Evolutionary conservation across 2,329 filamentous ascomycete species (phyloP), one percentile per base, ranked within the genome.

Genomic region (Pestalotiopsis sp.): DNA sequence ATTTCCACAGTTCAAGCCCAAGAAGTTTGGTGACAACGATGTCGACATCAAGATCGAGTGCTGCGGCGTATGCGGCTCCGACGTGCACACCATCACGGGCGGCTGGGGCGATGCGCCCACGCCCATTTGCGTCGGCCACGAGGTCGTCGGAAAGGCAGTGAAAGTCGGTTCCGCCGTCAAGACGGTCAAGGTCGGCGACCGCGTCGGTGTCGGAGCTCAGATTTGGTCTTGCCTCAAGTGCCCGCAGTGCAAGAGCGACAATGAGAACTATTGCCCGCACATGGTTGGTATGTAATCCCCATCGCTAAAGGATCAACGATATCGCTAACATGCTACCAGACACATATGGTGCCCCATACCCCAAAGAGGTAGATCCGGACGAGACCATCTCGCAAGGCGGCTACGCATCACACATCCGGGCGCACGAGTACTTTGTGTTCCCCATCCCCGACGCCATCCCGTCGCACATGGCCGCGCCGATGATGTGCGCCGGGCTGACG

Each of bases 401-500:
- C n/a, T 87, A 81, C 69, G 78, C 83, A 1, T 84, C 80, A 17
- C 82, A 87, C 68, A 83, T 86, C 27, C 80, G 85, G 31, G 83
- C 81, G 0, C 85, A 86, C 69, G 82, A 85, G 73, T 84, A 85
- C 78, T 94, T 93, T 72, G 84, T 83, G 39, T 85, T 89, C 73
- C 86, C 85, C 71, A 87, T 90, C 49, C 87, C 87, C 0, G 86
- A 88, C n/a, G 77, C 75, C 1, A 78, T 90, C 11, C 78, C 82
- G 7, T 83, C 83, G 0, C 82, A 85, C 39, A 75, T 82, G 1
- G 86, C 84, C 0, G 87, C 92, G 1, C 92, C 93, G 1, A 89
- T 96, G 83, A 84, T 95, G 36, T 95, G 93, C 76, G 93, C 90
- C 1, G 93, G 93, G 1, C 85, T 95, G 66, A 96, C 93, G 0